These are phyloP conservation scores for Clavispora fructus DNA, from an alignment of 805 yeast genomes.

Conservation along the genomic window DNA sequence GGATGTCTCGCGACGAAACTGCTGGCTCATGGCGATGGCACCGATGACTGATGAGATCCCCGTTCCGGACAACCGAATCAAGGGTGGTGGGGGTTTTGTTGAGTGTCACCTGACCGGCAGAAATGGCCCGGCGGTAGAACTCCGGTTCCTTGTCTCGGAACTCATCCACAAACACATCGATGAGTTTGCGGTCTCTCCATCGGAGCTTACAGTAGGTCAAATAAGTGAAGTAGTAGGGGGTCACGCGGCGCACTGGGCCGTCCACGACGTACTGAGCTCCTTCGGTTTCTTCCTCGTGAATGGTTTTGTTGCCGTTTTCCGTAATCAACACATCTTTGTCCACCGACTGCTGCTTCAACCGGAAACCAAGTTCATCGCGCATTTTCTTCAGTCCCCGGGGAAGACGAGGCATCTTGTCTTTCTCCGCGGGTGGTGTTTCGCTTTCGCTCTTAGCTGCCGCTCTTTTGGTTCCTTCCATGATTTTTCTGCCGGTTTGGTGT, in stretches of 20 bases:
- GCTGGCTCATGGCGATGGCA: constrained; percentile 91
- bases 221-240: constrained; percentile 86
- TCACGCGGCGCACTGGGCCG: constrained; percentile 62
- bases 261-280: constrained; percentile 53
- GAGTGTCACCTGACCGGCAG: constrained; percentile 67
- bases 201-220: constrained; percentile 85
- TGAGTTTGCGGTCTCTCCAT: constrained; percentile 79
- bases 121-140: constrained; percentile 51
- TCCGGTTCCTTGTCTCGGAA: constrained; percentile 72
- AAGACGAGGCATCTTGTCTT: constrained; percentile 3
- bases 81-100: constrained; percentile 59
- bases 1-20: constrained; percentile 54
- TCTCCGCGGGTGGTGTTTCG: background rate
- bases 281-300: constrained; percentile 53
- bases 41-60: constrained; percentile 75
- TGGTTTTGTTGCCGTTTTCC: constrained; percentile 30
- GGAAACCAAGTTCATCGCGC: constrained; percentile 45
- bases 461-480: background rate
- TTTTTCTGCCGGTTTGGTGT: background rate
- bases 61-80: constrained; percentile 68
- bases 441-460: background rate
- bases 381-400: constrained; percentile 14
- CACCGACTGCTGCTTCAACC: constrained; percentile 38
- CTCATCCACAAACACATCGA: constrained; percentile 79
- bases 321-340: constrained; percentile 42